Base-by-base conservation (phyloP, 78 protist genomes). In the Dictyostelium capitatum region DNA sequence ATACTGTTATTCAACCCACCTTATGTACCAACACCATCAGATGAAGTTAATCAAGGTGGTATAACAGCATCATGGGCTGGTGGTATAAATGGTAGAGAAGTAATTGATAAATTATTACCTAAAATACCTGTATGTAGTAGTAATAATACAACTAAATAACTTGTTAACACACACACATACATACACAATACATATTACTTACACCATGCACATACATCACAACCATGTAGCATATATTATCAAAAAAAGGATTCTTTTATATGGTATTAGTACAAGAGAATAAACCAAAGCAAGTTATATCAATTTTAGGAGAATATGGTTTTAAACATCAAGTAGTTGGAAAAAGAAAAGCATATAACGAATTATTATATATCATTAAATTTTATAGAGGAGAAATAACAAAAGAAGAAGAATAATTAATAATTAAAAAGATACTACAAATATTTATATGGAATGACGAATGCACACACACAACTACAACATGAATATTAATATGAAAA, bases 1-100 rank as follows among this genome's bases (percentile, higher is more conserved):
- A 65, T 95, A 1, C 19, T 95, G 32, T 81, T 95, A 65, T 95
- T 95, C 70, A 95, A 95, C 41, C 97, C 97, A 28, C 97, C 97
- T 43, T 95, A 95, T 83, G 97, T 95, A 23, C 97, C 97, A 20
- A 95, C 96, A 11, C 82, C 83, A 1, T 46, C 79, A 3, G 97
- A 95, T 48, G 97, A 95, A 79, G 78, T 90, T 0, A 41, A 48
- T 6, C 43, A 80, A n/a, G 89, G 87, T 48, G 91, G 89, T 30
- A 93, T 93, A 2, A 89, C 64, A 43, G 96, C 96, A n/a, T 81
- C 96, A 6, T 93, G 93, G 92, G 96, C 96, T 5, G 96, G 96
- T 25, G 96, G 96, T 17, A 50, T 82, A 1, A 83, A 83, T 56
- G 96, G 96, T 46, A 79, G 92, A 23, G 89, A 83, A 67, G 93